Evolutionary conservation across 139 green algal genomes (phyloP).

Genomic region (Chlamydomonas sphaeroides): DNA sequence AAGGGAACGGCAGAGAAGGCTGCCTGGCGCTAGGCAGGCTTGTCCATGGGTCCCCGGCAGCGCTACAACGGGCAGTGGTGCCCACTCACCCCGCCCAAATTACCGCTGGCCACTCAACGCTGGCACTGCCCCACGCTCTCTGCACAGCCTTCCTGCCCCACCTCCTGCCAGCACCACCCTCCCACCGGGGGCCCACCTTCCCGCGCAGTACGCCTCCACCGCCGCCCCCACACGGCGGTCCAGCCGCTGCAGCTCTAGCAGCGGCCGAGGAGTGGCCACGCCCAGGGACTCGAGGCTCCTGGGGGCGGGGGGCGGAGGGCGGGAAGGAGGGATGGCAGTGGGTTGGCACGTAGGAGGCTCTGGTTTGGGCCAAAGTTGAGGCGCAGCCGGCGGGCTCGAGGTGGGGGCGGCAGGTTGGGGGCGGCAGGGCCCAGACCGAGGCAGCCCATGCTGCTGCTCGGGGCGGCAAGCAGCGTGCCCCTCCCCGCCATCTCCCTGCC

Average conservation of each 20-base stretch:
- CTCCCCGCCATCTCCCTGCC: no score
- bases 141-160: not conserved
- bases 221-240: slow-evolving; percentile 15
- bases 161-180: not conserved
- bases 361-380: no score
- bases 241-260: not conserved
- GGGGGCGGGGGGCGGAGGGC: not conserved
- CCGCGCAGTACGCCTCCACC: slow-evolving; percentile 13
- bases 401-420: no score
- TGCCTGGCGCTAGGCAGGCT: not conserved
- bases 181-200: not conserved
- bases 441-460: no score
- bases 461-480: no score
- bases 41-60: no score
- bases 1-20: not conserved
- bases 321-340: not conserved
- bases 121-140: no score
- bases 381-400: no score
- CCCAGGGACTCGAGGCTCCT: slow-evolving; percentile 11
- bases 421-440: no score
- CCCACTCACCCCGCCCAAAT: no score
- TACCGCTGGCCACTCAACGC: not conserved
- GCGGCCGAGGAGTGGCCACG: not conserved
- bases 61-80: no score
- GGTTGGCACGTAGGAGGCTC: no score